Conservation (phyloP, 2,329 filamentous ascomycete genomes). For the Pezicula radicicola region DNA sequence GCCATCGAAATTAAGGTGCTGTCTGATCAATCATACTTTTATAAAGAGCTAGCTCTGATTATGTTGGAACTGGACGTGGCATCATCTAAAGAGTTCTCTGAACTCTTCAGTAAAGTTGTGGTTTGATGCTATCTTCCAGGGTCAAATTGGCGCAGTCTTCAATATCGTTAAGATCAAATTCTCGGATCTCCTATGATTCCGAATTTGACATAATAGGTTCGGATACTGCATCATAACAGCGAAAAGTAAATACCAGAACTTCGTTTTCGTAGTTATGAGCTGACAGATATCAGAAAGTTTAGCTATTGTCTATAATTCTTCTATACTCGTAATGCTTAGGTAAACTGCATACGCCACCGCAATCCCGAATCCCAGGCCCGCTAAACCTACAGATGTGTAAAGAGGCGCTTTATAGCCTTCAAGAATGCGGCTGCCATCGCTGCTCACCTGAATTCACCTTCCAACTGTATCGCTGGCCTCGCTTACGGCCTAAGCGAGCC, state of each 20-base stretch:
- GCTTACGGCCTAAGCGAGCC: no score
- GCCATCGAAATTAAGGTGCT: background rate
- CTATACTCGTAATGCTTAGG: no score
- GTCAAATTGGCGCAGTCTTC: background rate
- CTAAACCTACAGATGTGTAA: slow-evolving; percentile 1
- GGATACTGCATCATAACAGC: no score
- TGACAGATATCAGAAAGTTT: no score
- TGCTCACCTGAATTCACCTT: slow-evolving; percentile 39
- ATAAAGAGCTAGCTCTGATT: background rate
- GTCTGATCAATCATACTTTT: background rate
- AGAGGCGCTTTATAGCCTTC: slow-evolving; percentile 1
- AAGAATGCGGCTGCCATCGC: background rate
- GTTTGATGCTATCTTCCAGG: background rate
- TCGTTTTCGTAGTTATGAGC: no score
- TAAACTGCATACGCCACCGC: background rate
- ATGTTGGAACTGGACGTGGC: background rate
- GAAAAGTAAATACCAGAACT: no score
- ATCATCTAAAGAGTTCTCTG: background rate
- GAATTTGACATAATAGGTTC: no score
- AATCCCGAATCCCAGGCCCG: background rate
- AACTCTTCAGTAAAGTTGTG: background rate
- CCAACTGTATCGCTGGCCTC: no score
- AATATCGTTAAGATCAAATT: no score
- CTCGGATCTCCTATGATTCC: no score
- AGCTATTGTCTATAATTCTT: no score